Conservation (phyloP, 2,329 filamentous ascomycete genomes). For the Neocatenulostroma microsporum region DNA sequence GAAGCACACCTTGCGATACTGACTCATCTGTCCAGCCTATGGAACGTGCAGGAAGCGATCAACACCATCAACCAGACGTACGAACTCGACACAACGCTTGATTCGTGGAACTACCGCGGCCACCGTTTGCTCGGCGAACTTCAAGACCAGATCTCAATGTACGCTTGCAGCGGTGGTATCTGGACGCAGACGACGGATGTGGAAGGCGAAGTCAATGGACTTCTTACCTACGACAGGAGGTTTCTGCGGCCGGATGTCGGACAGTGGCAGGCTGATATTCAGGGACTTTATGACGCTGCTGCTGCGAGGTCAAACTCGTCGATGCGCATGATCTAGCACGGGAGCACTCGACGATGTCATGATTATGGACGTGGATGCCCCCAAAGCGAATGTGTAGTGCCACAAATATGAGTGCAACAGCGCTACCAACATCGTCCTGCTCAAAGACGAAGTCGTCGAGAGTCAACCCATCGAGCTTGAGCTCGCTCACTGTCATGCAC, state of each 20-base stretch:
- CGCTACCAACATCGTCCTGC: no score
- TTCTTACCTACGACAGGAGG: slow-evolving; percentile 57
- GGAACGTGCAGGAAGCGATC: slow-evolving; percentile 56
- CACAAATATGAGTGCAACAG: no score
- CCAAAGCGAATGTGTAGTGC: no score
- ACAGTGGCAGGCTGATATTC: slow-evolving; percentile 54
- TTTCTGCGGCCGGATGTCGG: slow-evolving; percentile 48
- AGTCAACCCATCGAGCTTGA: no score
- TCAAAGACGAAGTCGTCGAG: no score
- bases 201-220: slow-evolving; percentile 65
- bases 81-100: slow-evolving; percentile 52
- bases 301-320: slow-evolving; percentile 9
- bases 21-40: slow-evolving; percentile 37
- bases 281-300: slow-evolving; percentile 50
- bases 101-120: slow-evolving; percentile 60
- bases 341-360: no score
- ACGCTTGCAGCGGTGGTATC: slow-evolving; percentile 58
- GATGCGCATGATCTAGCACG: no score
- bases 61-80: slow-evolving; percentile 58
- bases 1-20: neutral
- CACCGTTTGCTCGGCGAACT: slow-evolving; percentile 45
- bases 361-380: no score
- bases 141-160: slow-evolving; percentile 44
- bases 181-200: slow-evolving; percentile 71
- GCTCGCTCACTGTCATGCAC: no score